phyloP scores from a whole-genome alignment of 805 yeast species.

The Clavispora carvajalis region DNA sequence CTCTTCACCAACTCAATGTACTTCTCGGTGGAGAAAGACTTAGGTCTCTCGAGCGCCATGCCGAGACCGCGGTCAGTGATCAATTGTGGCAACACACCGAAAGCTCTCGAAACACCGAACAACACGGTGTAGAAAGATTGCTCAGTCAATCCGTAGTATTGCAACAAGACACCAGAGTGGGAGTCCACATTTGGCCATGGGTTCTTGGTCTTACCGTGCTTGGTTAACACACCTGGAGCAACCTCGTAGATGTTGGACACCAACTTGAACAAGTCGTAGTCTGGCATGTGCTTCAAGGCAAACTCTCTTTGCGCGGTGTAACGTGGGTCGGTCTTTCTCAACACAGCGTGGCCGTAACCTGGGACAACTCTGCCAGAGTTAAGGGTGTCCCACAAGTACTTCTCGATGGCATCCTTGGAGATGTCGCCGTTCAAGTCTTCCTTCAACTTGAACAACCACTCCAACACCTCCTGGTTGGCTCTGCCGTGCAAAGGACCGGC shows the following conservation, averaged over 20 bases:
- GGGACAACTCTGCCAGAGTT: conserved; percentile 77
- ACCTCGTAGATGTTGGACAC: conserved; percentile 62
- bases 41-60: conserved; percentile 78
- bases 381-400: conserved; percentile 65
- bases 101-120: conserved; percentile 77
- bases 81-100: conserved; percentile 75
- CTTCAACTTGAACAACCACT: conserved; percentile 64
- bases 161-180: conserved; percentile 70
- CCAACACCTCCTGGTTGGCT: conserved; percentile 81
- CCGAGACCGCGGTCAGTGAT: conserved; percentile 76
- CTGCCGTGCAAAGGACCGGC: conserved; percentile 87
- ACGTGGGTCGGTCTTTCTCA: conserved; percentile 79
- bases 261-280: conserved; percentile 60
- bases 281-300: conserved; percentile 56
- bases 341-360: conserved; percentile 85
- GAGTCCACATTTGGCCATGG: conserved; percentile 86
- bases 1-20: conserved; percentile 21
- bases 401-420: conserved; percentile 51
- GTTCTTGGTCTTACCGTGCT: conserved; percentile 82
- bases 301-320: conserved; percentile 69
- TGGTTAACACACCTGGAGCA: conserved; percentile 68
- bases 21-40: conserved; percentile 36
- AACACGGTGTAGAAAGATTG: conserved; percentile 72
- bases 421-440: conserved; percentile 58
- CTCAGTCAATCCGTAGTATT: conserved; percentile 74